These are phyloP conservation scores for Myriosclerotinia duriaeana DNA, from an alignment of 2,329 filamentous ascomycete genomes.

Conservation along the genomic window DNA sequence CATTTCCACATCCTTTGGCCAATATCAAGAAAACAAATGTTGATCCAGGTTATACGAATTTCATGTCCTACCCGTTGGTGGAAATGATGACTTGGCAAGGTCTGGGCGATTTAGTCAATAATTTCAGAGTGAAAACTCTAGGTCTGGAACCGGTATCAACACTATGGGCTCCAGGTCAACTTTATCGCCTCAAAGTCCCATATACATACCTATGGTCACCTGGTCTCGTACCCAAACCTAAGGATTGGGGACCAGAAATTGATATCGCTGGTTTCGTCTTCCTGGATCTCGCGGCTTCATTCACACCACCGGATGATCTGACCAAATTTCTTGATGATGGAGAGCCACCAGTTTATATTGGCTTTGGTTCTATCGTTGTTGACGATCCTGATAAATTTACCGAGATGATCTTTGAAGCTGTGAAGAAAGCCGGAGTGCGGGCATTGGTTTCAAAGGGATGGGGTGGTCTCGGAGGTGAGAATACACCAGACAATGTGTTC, in stretches of 20 bases:
- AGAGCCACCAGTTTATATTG: conserved; percentile 67
- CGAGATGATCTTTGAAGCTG: conserved; percentile 68
- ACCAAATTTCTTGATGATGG: conserved; percentile 56
- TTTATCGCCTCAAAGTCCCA: conserved; percentile 71
- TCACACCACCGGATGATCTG: conserved; percentile 57
- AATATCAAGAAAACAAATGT: conserved; percentile 73
- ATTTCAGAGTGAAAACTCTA: conserved; percentile 67
- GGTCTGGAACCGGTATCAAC: conserved; percentile 72
- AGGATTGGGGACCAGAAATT: conserved; percentile 67
- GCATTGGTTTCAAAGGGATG: conserved; percentile 74
- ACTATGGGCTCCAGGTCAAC: conserved; percentile 72
- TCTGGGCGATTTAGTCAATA: conserved; percentile 75
- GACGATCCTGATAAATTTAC: conserved; percentile 70
- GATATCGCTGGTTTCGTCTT: conserved; percentile 79
- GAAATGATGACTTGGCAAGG: conserved; percentile 93
- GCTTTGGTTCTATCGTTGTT: conserved; percentile 74
- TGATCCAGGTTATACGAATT: conserved; percentile 72
- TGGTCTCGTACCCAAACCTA: conserved; percentile 63
- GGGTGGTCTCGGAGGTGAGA: conserved; percentile 65
- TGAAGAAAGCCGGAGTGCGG: conserved; percentile 63
- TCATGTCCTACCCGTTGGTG: conserved; percentile 76
- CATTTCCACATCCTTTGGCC: conserved; percentile 71
- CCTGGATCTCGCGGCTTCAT: conserved; percentile 64
- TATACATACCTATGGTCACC: conserved; percentile 74
- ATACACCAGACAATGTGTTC: conserved; percentile 63